phyloP scores from a whole-genome alignment of 305 asterid species.

The Solanum hybrid region DNA sequence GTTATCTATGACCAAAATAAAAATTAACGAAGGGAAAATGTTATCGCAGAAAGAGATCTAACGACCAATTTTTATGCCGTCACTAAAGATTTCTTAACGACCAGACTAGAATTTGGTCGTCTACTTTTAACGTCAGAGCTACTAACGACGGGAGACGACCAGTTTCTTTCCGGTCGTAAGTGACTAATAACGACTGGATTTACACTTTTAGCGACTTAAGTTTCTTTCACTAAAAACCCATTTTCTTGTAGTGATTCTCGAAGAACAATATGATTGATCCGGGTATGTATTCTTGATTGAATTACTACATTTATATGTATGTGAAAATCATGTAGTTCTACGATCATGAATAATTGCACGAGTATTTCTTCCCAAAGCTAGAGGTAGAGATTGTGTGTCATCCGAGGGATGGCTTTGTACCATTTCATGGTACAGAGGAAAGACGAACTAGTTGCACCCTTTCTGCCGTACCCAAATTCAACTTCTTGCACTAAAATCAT shows the following conservation, averaged over 20 bases:
- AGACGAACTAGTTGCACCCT: not conserved
- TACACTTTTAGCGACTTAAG: not conserved
- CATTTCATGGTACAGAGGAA: not conserved
- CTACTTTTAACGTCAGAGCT: not conserved
- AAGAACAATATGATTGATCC: too few species aligned
- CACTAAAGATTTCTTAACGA: not conserved
- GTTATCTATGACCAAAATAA: not conserved
- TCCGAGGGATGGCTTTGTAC: not conserved
- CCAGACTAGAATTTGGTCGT: not conserved
- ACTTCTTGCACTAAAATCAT: not conserved
- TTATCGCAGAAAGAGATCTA: not conserved
- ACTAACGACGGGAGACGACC: not conserved
- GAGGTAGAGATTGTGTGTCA: not conserved
- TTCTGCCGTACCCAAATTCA: not conserved
- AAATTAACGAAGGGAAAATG: not conserved
- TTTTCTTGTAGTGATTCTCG: too few species aligned
- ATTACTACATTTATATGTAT: too few species aligned
- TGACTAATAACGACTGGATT: not conserved
- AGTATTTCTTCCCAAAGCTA: not conserved
- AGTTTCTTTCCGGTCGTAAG: too few species aligned
- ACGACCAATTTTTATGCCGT: not conserved
- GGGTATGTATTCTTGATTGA: too few species aligned
- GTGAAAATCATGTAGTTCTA: too few species aligned
- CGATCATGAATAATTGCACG: not conserved
- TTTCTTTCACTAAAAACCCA: not conserved